These are phyloP conservation scores for Hanseniaspora singularis DNA, from an alignment of 805 yeast species.

Conservation along the genomic window DNA sequence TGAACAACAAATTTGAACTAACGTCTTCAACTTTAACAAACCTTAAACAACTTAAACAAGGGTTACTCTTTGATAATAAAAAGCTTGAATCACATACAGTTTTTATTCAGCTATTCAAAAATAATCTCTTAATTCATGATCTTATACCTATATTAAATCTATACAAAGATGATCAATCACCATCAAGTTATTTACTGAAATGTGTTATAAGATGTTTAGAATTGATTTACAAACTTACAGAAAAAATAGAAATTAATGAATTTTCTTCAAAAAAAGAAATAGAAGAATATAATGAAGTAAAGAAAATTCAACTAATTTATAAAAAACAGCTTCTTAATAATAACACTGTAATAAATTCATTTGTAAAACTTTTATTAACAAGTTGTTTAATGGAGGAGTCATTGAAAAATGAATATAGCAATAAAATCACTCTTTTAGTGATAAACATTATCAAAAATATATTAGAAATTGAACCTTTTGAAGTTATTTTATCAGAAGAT, in stretches of 20 bases:
- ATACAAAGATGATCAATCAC: constrained; percentile 28
- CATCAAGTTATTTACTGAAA: constrained; percentile 34
- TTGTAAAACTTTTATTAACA: constrained; percentile 56
- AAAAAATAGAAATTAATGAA: constrained; percentile 65
- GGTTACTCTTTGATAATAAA: constrained; percentile 80
- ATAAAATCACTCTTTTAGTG: constrained; percentile 58
- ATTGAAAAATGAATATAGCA: constrained; percentile 59
- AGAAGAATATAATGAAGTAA: constrained; percentile 45
- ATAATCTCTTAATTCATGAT: constrained; percentile 62
- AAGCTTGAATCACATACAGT: constrained; percentile 59
- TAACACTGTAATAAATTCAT: constrained; percentile 51
- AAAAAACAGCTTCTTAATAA: constrained; percentile 61
- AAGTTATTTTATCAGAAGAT: constrained; percentile 37
- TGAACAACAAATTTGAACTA: constrained; percentile 39
- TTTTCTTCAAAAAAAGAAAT: constrained; percentile 50
- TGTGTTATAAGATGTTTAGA: constrained; percentile 66
- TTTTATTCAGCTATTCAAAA: constrained; percentile 76
- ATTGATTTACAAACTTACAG: constrained; percentile 67
- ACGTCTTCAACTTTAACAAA: constrained; percentile 76
- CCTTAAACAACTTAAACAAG: constrained; percentile 71
- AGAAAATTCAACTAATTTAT: constrained; percentile 55
- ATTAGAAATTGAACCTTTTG: constrained; percentile 64
- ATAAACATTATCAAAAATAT: constrained; percentile 66
- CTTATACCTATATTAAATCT: constrained; percentile 51
- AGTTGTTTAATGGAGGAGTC: constrained; percentile 39